A percentile compares a stretch with the other conserved stretches of the same genome.
These are phyloP conservation scores for Boletus tomentosulus DNA, from an alignment of 768 basidiomycete species.

Conservation along the genomic window DNA sequence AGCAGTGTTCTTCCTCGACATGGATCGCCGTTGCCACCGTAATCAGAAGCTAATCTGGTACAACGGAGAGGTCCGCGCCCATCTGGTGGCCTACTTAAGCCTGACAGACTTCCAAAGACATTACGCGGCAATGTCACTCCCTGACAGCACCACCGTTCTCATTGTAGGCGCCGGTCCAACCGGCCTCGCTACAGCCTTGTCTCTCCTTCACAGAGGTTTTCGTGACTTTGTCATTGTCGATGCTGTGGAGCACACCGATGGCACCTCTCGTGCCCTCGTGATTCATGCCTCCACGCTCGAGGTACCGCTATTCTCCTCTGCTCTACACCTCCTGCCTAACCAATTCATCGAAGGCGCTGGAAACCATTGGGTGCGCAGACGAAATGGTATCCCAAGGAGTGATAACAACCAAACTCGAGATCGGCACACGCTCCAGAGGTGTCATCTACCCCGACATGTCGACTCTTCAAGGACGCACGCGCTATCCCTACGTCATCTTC, in stretches of 20 bases:
- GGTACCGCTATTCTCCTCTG: conserved; percentile 24
- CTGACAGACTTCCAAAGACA: background rate
- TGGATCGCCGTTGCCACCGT: background rate
- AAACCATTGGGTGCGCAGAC: conserved; percentile 41
- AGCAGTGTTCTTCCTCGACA: background rate
- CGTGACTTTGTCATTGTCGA: conserved; percentile 45
- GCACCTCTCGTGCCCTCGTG: conserved; percentile 44
- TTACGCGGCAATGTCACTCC: conserved; percentile 14
- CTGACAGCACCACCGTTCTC: conserved; percentile 39
- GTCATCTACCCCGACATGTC: conserved; percentile 32
- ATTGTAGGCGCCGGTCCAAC: conserved; percentile 54
- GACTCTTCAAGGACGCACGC: conserved; percentile 38
- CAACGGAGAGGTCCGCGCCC: background rate
- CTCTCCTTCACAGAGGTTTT: conserved; percentile 41
- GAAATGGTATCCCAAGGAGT: conserved; percentile 36
- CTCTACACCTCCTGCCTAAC: conserved; percentile 13
- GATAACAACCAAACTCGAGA: conserved; percentile 20
- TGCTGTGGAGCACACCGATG: conserved; percentile 29
- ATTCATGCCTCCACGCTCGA: conserved; percentile 56
- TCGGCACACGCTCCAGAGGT: conserved; percentile 31
- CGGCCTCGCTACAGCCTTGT: conserved; percentile 46
- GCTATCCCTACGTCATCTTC: conserved; percentile 40
- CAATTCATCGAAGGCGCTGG: conserved; percentile 40
- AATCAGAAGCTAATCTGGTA: background rate
- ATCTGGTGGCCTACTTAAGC: background rate